phyloP scores from a whole-genome alignment of 208 protist species.

The Phytomonas sp. region DNA sequence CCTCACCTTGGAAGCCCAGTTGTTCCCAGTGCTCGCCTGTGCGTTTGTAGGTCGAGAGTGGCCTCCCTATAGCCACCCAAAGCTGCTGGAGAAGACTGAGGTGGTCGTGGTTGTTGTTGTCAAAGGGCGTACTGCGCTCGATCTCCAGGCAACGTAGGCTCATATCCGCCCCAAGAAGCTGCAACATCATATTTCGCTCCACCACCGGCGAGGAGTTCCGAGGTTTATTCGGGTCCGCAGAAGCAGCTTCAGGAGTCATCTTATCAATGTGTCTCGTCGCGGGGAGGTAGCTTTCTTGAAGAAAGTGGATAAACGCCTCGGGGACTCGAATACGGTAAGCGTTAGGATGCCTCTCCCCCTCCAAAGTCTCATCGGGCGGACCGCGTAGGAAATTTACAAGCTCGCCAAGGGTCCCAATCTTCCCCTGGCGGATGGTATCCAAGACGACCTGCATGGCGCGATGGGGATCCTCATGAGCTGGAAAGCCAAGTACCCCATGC shows the following conservation, averaged over 20 bases:
- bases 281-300: conserved; percentile 38
- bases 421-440: conserved; percentile 22
- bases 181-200: conserved; percentile 31
- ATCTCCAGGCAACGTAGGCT: conserved; percentile 36
- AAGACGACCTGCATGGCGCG: conserved; percentile 33
- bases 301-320: conserved; percentile 27
- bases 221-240: background rate
- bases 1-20: conserved; percentile 84
- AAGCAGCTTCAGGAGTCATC: background rate
- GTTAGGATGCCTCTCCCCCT: conserved; percentile 26
- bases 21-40: conserved; percentile 43
- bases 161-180: conserved; percentile 36
- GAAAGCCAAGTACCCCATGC: conserved; percentile 16
- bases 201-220: conserved; percentile 12
- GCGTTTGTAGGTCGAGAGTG: conserved; percentile 26
- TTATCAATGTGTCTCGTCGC: conserved; percentile 9
- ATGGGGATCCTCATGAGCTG: conserved; percentile 19
- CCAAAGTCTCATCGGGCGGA: conserved; percentile 13
- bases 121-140: conserved; percentile 55
- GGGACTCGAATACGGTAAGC: conserved; percentile 27
- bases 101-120: conserved; percentile 43
- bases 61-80: conserved; percentile 43
- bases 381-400: conserved; percentile 56
- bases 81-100: conserved; percentile 58
- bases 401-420: conserved; percentile 29